Conservation (phyloP, 495 filamentous ascomycete species). For the Parathielavia hyrcaniae region DNA sequence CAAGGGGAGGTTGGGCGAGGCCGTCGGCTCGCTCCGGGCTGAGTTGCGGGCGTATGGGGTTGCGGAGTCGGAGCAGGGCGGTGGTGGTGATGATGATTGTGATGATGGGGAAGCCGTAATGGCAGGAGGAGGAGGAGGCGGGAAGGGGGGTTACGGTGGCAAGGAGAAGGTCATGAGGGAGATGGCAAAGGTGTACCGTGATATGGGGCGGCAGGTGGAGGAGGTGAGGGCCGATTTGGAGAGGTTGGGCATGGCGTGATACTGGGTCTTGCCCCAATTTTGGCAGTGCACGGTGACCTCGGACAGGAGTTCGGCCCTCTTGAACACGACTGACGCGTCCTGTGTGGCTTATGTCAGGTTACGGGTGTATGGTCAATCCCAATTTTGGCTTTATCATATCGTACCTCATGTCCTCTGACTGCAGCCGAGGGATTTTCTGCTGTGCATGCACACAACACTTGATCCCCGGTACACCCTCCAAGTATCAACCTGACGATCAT, state of each 20-base stretch:
- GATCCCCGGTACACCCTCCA: neutral
- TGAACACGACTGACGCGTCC: slow-evolving; percentile 7
- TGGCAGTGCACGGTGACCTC: neutral
- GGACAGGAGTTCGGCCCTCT: neutral
- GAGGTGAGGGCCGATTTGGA: slow-evolving; percentile 54
- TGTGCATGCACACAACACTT: slow-evolving; percentile 8
- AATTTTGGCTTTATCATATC: neutral
- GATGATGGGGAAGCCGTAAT: neutral
- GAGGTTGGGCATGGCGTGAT: slow-evolving; percentile 38
- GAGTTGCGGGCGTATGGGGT: slow-evolving; percentile 53
- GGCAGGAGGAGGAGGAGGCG: slow-evolving; percentile 26
- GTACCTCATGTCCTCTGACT: slow-evolving; percentile 8
- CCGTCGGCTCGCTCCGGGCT: slow-evolving; percentile 37
- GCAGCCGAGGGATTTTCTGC: slow-evolving; percentile 1
- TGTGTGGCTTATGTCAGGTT: neutral
- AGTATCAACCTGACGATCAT: neutral
- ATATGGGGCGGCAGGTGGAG: slow-evolving; percentile 48
- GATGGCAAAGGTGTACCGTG: slow-evolving; percentile 55
- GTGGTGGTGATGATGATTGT: slow-evolving; percentile 3
- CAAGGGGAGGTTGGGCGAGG: slow-evolving; percentile 44
- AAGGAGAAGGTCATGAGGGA: slow-evolving; percentile 49
- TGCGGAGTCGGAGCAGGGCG: too few relatives aligned
- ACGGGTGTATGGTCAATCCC: neutral
- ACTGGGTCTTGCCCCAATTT: neutral
- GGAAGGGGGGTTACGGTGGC: slow-evolving; percentile 17